phyloP scores from a whole-genome alignment of 2,329 filamentous ascomycete genomes.

The Penicillium decumbens region DNA sequence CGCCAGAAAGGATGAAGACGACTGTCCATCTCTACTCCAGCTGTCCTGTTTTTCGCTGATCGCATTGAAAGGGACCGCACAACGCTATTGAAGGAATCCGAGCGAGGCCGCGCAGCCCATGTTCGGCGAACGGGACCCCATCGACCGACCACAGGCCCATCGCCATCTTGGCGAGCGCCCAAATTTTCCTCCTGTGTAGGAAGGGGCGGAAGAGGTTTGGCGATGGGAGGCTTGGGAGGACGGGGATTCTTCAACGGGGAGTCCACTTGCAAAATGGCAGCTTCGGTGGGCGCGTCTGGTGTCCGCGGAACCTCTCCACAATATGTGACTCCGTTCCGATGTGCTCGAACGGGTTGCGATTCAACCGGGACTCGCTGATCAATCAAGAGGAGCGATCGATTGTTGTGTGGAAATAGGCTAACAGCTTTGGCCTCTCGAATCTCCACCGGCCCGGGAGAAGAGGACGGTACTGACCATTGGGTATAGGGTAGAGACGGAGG shows the following conservation, averaged over 20 bases:
- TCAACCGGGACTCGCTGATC: slow-evolving; percentile 44
- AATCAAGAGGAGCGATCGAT: slow-evolving; percentile 60
- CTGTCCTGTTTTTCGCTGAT: slow-evolving; percentile 41
- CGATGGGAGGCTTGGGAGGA: slow-evolving; percentile 52
- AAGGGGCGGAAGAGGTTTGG: slow-evolving; percentile 54
- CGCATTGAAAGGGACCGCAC: slow-evolving; percentile 39
- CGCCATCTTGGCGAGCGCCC: slow-evolving; percentile 14
- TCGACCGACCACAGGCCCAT: slow-evolving; percentile 26
- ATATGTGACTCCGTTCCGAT: slow-evolving; percentile 18
- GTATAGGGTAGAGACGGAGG: slow-evolving; percentile 50
- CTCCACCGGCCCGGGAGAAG: slow-evolving; percentile 51
- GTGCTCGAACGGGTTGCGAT: slow-evolving; percentile 27
- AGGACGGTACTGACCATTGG: slow-evolving; percentile 45
- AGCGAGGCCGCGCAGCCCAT: slow-evolving; percentile 35
- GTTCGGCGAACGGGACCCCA: slow-evolving; percentile 38
- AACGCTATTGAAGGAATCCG: slow-evolving; percentile 39
- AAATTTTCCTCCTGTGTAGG: slow-evolving; percentile 36
- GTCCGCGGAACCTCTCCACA: slow-evolving; percentile 22
- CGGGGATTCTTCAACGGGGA: slow-evolving; percentile 58
- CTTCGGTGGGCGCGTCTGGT: slow-evolving; percentile 21
- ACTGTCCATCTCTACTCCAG: slow-evolving; percentile 44
- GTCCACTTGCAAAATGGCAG: slow-evolving; percentile 38
- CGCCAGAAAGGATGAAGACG: slow-evolving; percentile 59
- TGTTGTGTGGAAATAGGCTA: slow-evolving; percentile 59
- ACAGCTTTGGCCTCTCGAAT: slow-evolving; percentile 59